Evolutionary conservation across 345 rosid species (phyloP).

Genomic region (Limnanthes douglasii): DNA sequence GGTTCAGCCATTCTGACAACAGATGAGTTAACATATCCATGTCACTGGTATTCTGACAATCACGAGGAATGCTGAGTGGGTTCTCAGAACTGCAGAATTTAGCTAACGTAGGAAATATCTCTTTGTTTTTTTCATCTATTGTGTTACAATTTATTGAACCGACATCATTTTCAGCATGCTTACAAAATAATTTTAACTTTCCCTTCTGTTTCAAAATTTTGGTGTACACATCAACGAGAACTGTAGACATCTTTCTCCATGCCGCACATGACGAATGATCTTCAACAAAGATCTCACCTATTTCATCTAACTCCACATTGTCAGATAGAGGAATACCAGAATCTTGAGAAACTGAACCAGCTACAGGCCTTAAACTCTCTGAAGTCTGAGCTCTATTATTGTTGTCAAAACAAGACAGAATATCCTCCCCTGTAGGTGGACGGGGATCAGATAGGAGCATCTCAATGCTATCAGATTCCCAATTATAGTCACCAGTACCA

Average conservation of each 20-base stretch:
- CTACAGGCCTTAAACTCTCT: conserved; percentile 14
- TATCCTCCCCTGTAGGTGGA: conserved; percentile 49
- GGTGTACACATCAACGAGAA: conserved; percentile 43
- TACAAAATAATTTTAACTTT: conserved; percentile 37
- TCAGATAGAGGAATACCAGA: conserved; percentile 10
- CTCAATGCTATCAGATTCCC: conserved; percentile 35
- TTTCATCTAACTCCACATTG: conserved; percentile 26
- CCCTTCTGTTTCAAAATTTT: conserved; percentile 26
- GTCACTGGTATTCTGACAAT: conserved; percentile 22
- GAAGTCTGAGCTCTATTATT: conserved; percentile 11
- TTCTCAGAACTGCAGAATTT: conserved; percentile 50
- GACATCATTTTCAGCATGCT: conserved; percentile 34
- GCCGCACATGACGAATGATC: conserved; percentile 55
- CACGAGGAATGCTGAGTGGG: conserved; percentile 16
- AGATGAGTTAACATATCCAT: conserved; percentile 22
- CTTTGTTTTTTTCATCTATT: conserved; percentile 22
- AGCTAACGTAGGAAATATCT: conserved; percentile 20
- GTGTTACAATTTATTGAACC: conserved; percentile 19
- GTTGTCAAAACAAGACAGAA: conserved; percentile 38
- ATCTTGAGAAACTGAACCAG: conserved; percentile 14
- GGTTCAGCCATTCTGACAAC: conserved; percentile 59
- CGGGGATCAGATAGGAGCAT: conserved; percentile 51
- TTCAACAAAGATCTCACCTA: conserved; percentile 71
- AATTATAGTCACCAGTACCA: conserved; percentile 9
- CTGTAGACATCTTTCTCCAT: conserved; percentile 57